A percentile compares a stretch with the other conserved stretches of the same genome.
Evolutionary conservation across 768 basidiomycete genomes (phyloP).

Genomic region (Serpula lacrymans): DNA sequence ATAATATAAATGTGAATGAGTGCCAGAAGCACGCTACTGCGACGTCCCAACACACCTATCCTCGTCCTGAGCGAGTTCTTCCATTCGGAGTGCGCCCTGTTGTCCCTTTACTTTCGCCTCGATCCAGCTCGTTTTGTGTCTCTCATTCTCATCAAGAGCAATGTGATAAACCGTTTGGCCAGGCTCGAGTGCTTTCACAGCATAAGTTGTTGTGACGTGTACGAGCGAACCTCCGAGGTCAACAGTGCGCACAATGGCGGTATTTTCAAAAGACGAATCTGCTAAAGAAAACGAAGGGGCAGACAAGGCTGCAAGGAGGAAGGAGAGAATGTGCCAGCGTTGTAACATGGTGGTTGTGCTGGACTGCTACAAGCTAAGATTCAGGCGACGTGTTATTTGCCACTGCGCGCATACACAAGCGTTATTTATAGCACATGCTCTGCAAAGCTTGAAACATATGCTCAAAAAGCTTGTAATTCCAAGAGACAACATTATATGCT

Average conservation of each 20-base stretch:
- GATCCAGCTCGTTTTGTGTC: conserved; percentile 67
- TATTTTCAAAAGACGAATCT: conserved; percentile 74
- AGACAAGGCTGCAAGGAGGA: conserved; percentile 42
- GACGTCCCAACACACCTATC: conserved; percentile 44
- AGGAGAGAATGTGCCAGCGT: conserved; percentile 43
- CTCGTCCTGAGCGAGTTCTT: conserved; percentile 45
- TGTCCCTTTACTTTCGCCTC: conserved; percentile 81
- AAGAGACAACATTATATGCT: neutral
- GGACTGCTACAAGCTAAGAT: too few relatives aligned
- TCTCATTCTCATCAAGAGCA: conserved; percentile 61
- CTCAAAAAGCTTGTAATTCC: conserved; percentile 7
- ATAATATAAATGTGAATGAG: conserved; percentile 25
- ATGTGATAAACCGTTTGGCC: conserved; percentile 64
- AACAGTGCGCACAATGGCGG: conserved; percentile 81
- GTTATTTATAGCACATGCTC: conserved; percentile 11
- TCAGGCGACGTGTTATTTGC: conserved; percentile 17
- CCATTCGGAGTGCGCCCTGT: conserved; percentile 45
- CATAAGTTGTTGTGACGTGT: conserved; percentile 86
- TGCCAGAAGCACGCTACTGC: conserved; percentile 7
- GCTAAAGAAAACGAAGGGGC: conserved; percentile 37
- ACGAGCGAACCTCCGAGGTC: conserved; percentile 89
- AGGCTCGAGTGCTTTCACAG: conserved; percentile 68
- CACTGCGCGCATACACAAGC: too few relatives aligned
- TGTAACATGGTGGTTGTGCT: conserved; percentile 40
- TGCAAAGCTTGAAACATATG: neutral